phyloP scores from a whole-genome alignment of 2,329 filamentous ascomycete genomes.

The Colletotrichum plurivorum region DNA sequence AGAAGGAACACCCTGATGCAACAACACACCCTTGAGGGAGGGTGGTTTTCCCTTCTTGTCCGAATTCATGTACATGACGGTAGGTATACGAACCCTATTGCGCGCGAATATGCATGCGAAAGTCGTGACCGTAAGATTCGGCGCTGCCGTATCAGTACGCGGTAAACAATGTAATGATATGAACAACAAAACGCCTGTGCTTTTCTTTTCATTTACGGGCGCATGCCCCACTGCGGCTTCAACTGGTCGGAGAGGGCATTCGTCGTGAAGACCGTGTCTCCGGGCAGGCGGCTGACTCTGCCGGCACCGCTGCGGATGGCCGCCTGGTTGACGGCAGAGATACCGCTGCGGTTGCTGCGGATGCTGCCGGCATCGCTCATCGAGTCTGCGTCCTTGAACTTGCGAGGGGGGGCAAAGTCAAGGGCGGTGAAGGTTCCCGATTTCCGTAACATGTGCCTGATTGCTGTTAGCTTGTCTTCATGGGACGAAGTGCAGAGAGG shows the following conservation, averaged over 20 bases:
- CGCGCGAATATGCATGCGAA: slow-evolving; percentile 33
- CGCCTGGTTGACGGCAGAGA: slow-evolving; percentile 78
- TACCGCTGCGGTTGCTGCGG: slow-evolving; percentile 78
- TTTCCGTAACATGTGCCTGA: slow-evolving; percentile 79
- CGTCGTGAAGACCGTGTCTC: slow-evolving; percentile 83
- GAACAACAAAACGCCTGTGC: slow-evolving; percentile 33
- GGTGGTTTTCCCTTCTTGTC: slow-evolving; percentile 8
- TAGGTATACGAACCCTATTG: slow-evolving; percentile 11
- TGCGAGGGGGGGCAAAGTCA: slow-evolving; percentile 85
- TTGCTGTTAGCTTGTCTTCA: slow-evolving; percentile 35
- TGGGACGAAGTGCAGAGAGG: not conserved
- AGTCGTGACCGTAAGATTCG: slow-evolving; percentile 37
- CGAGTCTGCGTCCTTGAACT: slow-evolving; percentile 74
- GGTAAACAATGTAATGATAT: slow-evolving; percentile 37
- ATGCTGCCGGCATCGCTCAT: slow-evolving; percentile 79
- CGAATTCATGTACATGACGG: slow-evolving; percentile 36
- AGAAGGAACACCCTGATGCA: slow-evolving; percentile 36
- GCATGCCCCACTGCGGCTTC: slow-evolving; percentile 73
- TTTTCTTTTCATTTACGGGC: slow-evolving; percentile 50
- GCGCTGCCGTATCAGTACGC: slow-evolving; percentile 40
- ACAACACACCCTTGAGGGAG: slow-evolving; percentile 8
- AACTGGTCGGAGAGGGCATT: slow-evolving; percentile 74
- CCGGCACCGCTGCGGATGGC: slow-evolving; percentile 88
- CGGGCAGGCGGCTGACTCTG: slow-evolving; percentile 86
- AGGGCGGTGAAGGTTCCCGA: slow-evolving; percentile 83